A percentile compares a stretch with the other conserved stretches of the same genome.
These are phyloP conservation scores for Chrysosporium queenslandicum DNA, from an alignment of 2,329 filamentous ascomycete genomes.

Conservation along the genomic window DNA sequence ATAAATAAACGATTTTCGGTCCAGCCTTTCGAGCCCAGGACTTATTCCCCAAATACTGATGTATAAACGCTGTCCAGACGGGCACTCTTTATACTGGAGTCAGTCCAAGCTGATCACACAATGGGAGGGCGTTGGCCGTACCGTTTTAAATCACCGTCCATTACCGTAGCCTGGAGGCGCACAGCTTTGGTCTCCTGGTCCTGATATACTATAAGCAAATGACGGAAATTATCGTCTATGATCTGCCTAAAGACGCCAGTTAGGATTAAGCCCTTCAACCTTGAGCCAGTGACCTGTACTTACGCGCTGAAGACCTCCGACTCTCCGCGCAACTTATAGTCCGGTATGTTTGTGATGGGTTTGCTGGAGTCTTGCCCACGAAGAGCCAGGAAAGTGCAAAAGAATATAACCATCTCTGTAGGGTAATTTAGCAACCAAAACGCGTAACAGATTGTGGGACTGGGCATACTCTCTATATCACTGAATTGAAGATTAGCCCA, in stretches of 20 bases:
- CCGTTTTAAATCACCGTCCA: conserved; percentile 43
- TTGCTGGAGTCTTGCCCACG: conserved; percentile 45
- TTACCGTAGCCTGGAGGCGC: conserved; percentile 48
- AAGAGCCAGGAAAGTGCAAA: conserved; percentile 47
- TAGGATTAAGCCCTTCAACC: background rate
- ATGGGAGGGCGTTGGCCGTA: conserved; percentile 20
- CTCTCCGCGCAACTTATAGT: conserved; percentile 43
- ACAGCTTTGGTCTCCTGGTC: conserved; percentile 45
- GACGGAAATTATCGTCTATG: conserved; percentile 42
- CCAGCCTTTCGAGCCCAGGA: conserved; percentile 41
- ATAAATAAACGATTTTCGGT: conserved; percentile 38
- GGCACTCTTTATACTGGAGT: conserved; percentile 35
- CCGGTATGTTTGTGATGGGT: conserved; percentile 34
- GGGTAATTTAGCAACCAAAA: conserved; percentile 8
- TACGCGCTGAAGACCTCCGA: conserved; percentile 43
- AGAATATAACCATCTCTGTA: conserved; percentile 48
- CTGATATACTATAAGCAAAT: conserved; percentile 46
- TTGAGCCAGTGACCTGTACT: conserved; percentile 14
- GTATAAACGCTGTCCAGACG: conserved; percentile 53
- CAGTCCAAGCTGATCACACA: background rate
- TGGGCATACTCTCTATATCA: conserved; percentile 43
- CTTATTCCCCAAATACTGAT: conserved; percentile 37
- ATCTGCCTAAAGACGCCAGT: conserved; percentile 37
- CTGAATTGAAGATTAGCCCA: conserved; percentile 49
- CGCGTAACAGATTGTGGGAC: background rate